A percentile compares a stretch with the other conserved stretches of the same genome.
Evolutionary conservation across 345 rosid genomes (phyloP).

Genomic region (Gossypium stocksii): DNA sequence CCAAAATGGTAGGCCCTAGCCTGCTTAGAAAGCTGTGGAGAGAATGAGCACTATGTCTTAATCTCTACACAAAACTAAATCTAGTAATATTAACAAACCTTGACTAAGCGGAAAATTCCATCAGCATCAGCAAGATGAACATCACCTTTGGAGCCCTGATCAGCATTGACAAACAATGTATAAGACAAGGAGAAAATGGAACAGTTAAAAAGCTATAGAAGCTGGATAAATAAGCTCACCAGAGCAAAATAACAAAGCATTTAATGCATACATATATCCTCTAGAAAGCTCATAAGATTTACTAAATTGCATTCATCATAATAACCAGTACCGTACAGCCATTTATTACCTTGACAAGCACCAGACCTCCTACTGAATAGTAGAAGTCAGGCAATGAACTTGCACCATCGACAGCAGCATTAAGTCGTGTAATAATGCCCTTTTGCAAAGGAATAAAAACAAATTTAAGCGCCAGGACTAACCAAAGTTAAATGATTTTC

Average conservation of each 20-base stretch:
- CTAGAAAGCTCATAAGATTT: background rate
- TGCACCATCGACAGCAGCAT: constrained; percentile 54
- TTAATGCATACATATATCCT: background rate
- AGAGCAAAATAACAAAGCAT: background rate
- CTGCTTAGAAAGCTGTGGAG: background rate
- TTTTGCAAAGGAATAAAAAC: constrained; percentile 27
- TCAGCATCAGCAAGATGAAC: constrained; percentile 64
- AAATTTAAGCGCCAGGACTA: background rate
- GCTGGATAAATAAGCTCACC: background rate
- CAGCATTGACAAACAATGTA: constrained; percentile 30
- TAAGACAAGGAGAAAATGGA: constrained; percentile 4
- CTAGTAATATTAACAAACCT: constrained; percentile 47
- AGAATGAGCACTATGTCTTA: background rate
- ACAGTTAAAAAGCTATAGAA: constrained; percentile 8
- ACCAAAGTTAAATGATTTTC: background rate
- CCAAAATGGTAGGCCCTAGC: constrained; percentile 6
- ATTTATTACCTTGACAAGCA: constrained; percentile 69
- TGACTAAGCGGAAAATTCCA: constrained; percentile 69
- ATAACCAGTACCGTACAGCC: background rate
- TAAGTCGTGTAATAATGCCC: constrained; percentile 62
- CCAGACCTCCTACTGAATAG: constrained; percentile 65
- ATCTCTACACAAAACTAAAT: constrained; percentile 5
- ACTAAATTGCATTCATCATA: background rate
- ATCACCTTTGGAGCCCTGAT: constrained; percentile 56
- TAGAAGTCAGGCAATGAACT: constrained; percentile 72